Base-by-base conservation (phyloP, 176 grass and related monocot genomes). In the Avena insularis region DNA sequence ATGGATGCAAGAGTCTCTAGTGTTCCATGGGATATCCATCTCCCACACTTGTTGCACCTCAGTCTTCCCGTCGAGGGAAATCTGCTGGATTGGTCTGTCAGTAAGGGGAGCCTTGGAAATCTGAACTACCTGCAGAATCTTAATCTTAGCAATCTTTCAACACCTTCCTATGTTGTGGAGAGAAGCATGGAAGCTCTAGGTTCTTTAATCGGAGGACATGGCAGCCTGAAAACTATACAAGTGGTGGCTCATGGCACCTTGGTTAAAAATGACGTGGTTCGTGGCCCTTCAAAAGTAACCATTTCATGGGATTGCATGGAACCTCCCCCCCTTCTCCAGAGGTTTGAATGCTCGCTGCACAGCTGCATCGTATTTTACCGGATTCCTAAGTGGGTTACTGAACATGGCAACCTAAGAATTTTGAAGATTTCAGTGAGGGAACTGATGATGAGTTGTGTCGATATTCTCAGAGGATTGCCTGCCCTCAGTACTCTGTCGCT, bases 181-280 rank as follows among this genome's bases (percentile, higher is more conserved):
- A 51, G 23, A 27, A 73, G 6, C n/a, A 49, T 74, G n/a, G 45
- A 49, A 74, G 5, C 12, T 51, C 46, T 75, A 6, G 21, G 21
- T 27, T 51, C 2, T 15, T 27, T 75, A 27, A 3, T 75, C 46
- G 5, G 46, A 8, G 21, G 46, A 4, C 71, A 27, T 75, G 2
- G 0, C 46, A 75, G 7, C 12, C 71, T 75, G n/a, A 75, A 51
- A 51, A 50, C 71, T 75, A 0, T 75, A 36, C 5, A 3, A 27
- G 46, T 76, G 13, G 14, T 27, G 6, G 6, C 23, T 31, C 4
- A 6, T 46, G 1, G 13, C n/a, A 53, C 13, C 2, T 23, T 1
- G 10, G 19, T 1, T 25, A 3, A 8, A 8, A 8, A 23, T 9
- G 0, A 0, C 0, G 2, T n/a, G 69, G 27, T 16, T 45, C 9